phyloP scores from a whole-genome alignment of 2,329 filamentous ascomycete genomes.

The Paracamarosporium sp. region DNA sequence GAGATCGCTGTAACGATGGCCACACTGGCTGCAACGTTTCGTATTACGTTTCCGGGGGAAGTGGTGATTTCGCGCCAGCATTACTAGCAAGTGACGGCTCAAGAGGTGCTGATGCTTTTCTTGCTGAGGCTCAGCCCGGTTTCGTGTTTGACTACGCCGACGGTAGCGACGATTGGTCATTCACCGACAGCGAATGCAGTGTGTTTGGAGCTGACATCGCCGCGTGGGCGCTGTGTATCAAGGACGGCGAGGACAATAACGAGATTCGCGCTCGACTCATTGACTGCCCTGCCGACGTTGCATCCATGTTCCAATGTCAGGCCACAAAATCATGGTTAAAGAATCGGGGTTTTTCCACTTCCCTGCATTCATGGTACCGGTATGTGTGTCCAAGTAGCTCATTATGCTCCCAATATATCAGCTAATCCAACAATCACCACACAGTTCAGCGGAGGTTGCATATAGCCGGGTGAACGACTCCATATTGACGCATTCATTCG shows the following conservation, averaged over 20 bases:
- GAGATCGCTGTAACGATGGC: not conserved
- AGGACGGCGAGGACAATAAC: not conserved
- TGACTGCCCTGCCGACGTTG: not conserved
- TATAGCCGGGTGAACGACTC: not conserved
- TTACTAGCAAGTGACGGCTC: not conserved
- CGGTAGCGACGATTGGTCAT: not conserved
- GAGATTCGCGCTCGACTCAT: constrained; percentile 1
- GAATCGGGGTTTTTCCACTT: not conserved
- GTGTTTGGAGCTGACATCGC: constrained; percentile 5
- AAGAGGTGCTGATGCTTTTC: not conserved
- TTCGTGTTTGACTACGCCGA: not conserved
- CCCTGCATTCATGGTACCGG: not conserved
- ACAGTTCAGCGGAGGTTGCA: not conserved
- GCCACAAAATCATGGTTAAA: not conserved
- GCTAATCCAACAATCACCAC: too few species aligned
- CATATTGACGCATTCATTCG: not conserved
- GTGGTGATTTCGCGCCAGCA: not conserved
- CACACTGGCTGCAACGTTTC: not conserved
- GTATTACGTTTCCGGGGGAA: not conserved
- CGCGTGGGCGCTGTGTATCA: constrained; percentile 4
- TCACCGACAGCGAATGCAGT: not conserved
- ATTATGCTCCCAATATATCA: too few species aligned
- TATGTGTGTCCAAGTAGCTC: too few species aligned
- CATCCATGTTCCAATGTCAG: not conserved
- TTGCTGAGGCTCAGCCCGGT: not conserved